These are phyloP conservation scores for Phytophthora uliginosa DNA, from an alignment of 352 stramenopile species.

Conservation along the genomic window DNA sequence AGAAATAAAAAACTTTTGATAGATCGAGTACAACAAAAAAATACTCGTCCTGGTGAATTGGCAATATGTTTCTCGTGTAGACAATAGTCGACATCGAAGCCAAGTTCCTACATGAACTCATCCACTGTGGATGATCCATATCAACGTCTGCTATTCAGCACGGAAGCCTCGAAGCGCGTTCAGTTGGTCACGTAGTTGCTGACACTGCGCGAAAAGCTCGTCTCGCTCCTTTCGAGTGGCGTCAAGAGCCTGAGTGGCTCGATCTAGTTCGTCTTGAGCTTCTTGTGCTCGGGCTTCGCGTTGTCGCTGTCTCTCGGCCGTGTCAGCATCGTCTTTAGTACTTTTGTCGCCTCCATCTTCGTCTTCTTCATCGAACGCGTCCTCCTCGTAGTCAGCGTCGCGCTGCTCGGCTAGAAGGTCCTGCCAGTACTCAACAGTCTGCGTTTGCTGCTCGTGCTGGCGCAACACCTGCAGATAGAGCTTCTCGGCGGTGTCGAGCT, in stretches of 20 bases:
- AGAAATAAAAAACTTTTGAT: no score
- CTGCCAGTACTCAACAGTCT: conserved; percentile 69
- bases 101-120: no score
- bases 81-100: no score
- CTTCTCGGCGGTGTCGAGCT: conserved; percentile 79
- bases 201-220: conserved; percentile 71
- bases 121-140: no score
- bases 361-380: conserved; percentile 37
- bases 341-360: conserved; percentile 5
- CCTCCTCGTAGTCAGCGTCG: conserved; percentile 44
- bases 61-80: no score
- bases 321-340: conserved; percentile 18
- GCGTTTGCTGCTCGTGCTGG: conserved; percentile 73
- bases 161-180: not conserved
- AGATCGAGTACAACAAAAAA: no score
- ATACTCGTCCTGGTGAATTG: no score
- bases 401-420: conserved; percentile 68
- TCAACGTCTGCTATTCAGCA: not conserved
- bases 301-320: conserved; percentile 21
- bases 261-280: conserved; percentile 38
- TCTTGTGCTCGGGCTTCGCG: conserved; percentile 26
- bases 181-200: conserved; percentile 63
- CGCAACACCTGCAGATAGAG: conserved; percentile 76
- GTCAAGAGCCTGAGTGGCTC: conserved; percentile 44
- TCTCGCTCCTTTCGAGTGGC: conserved; percentile 63